Percentiles rank a stretch among this genome's conserved stretches.
Conservation (phyloP, 768 basidiomycete species). For the Austroboletus eburneus region DNA sequence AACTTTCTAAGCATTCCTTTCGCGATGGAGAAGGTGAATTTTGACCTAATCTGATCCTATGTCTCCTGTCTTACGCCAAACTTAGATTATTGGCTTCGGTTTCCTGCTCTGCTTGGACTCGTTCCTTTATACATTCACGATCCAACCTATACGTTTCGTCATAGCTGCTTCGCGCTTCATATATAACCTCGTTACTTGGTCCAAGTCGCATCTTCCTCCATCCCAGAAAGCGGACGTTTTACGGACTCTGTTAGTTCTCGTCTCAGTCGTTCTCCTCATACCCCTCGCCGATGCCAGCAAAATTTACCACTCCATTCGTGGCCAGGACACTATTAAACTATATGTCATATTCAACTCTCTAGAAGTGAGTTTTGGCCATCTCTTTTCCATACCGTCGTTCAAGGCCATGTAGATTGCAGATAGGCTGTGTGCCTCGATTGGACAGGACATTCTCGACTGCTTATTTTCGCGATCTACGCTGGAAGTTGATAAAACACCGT, state of each 20-base stretch:
- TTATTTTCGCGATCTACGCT: constrained; percentile 92
- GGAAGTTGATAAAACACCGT: constrained; percentile 53
- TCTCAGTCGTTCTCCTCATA: constrained; percentile 70
- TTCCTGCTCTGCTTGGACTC: constrained; percentile 93
- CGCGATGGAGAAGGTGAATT: constrained; percentile 86
- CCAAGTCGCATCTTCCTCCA: constrained; percentile 61
- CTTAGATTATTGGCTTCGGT: constrained; percentile 86
- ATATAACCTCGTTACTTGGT: constrained; percentile 44
- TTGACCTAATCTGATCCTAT: background rate
- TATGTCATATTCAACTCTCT: constrained; percentile 99
- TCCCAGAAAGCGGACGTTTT: constrained; percentile 92
- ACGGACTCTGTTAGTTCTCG: constrained; percentile 68
- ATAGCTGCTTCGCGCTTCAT: constrained; percentile 60
- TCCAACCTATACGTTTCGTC: constrained; percentile 84
- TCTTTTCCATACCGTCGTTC: background rate
- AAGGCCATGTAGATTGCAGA: constrained; percentile 76
- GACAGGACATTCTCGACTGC: constrained; percentile 96
- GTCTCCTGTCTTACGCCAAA: constrained; percentile 3
- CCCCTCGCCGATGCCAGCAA: constrained; percentile 93
- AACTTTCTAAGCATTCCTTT: constrained; percentile 92
- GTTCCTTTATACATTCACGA: constrained; percentile 96
- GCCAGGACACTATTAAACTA: constrained; percentile 97
- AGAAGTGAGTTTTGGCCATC: constrained; percentile 59
- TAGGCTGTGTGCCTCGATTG: constrained; percentile 90
- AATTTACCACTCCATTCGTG: constrained; percentile 96